phyloP scores from a whole-genome alignment of 2,329 filamentous ascomycete species.

The Lachnellula hyalina region DNA sequence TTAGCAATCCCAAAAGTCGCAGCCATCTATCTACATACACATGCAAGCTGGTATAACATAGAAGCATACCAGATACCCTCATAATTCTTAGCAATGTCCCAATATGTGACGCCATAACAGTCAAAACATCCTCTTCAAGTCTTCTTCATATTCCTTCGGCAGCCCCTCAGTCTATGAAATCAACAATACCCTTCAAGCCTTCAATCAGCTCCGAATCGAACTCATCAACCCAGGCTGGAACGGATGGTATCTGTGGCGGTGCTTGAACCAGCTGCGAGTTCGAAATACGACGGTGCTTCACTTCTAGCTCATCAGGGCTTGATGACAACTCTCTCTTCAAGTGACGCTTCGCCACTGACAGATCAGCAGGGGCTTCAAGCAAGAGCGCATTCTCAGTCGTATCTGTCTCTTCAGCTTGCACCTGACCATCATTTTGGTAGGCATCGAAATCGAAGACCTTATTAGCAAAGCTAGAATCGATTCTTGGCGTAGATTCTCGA shows the following conservation, averaged over 20 bases:
- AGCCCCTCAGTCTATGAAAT: conserved; percentile 29
- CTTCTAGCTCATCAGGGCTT: conserved; percentile 8
- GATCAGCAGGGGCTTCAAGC: conserved; percentile 5
- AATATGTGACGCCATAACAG: neutral
- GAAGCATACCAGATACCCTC: neutral
- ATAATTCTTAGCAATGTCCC: neutral
- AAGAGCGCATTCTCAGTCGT: neutral
- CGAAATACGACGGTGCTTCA: conserved; percentile 16
- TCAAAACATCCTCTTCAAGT: neutral
- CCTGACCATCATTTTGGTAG: conserved; percentile 8
- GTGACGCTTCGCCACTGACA: neutral
- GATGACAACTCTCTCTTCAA: conserved; percentile 14
- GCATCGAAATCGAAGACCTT: conserved; percentile 24
- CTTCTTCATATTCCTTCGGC: neutral
- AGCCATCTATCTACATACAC: too few species aligned
- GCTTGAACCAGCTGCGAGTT: conserved; percentile 3
- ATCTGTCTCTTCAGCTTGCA: neutral
- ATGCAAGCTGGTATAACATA: too few species aligned
- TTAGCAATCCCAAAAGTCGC: too few species aligned
- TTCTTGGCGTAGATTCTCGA: neutral
- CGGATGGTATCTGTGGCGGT: conserved; percentile 1
- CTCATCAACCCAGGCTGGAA: conserved; percentile 30
- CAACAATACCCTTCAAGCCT: conserved; percentile 28
- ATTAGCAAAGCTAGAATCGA: conserved; percentile 22
- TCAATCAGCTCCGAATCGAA: conserved; percentile 31